phyloP scores from a whole-genome alignment of 192 early-diverging fungal species.

The Ambispora gerdemannii region DNA sequence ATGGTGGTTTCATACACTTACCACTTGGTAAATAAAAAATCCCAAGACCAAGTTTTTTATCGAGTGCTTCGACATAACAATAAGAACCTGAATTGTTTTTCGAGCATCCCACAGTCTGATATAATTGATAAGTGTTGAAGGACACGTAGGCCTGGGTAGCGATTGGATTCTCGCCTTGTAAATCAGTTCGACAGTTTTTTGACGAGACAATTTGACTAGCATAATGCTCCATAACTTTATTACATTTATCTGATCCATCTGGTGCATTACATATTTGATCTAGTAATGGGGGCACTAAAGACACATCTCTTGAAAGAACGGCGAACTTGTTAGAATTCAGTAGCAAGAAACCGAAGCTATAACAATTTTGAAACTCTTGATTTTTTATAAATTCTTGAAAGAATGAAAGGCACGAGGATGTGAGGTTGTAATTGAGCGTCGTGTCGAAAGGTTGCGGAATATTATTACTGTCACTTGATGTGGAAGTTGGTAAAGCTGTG shows the following conservation, averaged over 20 bases:
- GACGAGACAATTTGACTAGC: background rate
- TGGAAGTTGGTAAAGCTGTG: too few species aligned
- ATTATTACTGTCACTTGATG: background rate
- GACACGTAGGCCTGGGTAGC: background rate
- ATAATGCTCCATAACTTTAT: background rate
- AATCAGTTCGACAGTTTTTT: background rate
- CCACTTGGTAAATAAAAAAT: constrained; percentile 9
- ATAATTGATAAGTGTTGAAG: background rate
- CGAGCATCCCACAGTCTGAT: background rate
- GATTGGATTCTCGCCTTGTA: background rate
- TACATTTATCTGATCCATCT: background rate
- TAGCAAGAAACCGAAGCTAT: constrained; percentile 1
- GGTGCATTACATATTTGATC: background rate
- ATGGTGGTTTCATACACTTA: background rate
- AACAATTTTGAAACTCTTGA: background rate
- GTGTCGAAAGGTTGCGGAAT: constrained; percentile 13
- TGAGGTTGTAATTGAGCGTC: background rate
- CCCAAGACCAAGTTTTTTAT: background rate
- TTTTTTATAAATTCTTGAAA: background rate
- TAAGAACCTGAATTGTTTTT: constrained; percentile 2
- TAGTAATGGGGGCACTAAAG: background rate
- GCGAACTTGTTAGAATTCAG: background rate
- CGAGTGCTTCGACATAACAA: background rate
- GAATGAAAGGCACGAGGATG: constrained; percentile 1
- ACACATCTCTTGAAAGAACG: background rate